Conservation (phyloP, 2,329 filamentous ascomycete species). For the Magnaporthiopsis rhizophila region DNA sequence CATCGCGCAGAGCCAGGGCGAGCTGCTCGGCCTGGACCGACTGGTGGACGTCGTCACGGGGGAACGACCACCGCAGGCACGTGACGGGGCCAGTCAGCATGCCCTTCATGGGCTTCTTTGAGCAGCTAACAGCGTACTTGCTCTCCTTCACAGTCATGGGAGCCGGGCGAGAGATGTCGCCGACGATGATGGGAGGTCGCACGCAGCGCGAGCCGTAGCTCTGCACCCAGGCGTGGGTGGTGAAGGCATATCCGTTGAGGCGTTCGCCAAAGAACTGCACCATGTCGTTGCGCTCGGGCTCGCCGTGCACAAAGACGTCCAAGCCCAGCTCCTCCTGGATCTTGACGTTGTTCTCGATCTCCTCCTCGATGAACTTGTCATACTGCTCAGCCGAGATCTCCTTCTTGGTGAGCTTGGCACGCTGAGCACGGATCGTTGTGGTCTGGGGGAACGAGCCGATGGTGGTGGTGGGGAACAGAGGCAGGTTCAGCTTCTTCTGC, state of each 20-base stretch:
- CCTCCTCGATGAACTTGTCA: conserved; percentile 98
- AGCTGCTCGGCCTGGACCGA: conserved; percentile 98
- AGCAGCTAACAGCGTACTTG: conserved; percentile 93
- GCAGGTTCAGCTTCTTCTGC: conserved; percentile 86
- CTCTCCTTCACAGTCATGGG: conserved; percentile 99
- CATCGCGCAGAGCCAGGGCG: conserved; percentile 93
- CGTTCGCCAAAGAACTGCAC: conserved; percentile 99
- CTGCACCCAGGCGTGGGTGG: conserved; percentile 96
- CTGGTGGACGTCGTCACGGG: conserved; percentile 98
- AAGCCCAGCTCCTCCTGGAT: conserved; percentile 97
- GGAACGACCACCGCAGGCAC: conserved; percentile 99
- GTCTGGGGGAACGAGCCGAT: conserved; percentile 99
- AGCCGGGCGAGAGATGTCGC: conserved; percentile 92
- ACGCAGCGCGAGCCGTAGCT: conserved; percentile 98
- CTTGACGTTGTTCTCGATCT: conserved; percentile 91
- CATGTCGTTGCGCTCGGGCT: conserved; percentile 99
- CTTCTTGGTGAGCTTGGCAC: conserved; percentile 98
- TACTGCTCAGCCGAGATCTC: conserved; percentile 90
- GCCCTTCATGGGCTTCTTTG: conserved; percentile 99
- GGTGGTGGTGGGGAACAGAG: conserved; percentile 96
- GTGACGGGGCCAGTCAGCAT: conserved; percentile 99
- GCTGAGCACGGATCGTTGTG: conserved; percentile 92
- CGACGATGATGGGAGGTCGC: conserved; percentile 94
- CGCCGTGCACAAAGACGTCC: conserved; percentile 95
- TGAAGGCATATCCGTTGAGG: conserved; percentile 95